Conservation (phyloP, 2,329 filamentous ascomycete species). For the Colletotrichum sp. region DNA sequence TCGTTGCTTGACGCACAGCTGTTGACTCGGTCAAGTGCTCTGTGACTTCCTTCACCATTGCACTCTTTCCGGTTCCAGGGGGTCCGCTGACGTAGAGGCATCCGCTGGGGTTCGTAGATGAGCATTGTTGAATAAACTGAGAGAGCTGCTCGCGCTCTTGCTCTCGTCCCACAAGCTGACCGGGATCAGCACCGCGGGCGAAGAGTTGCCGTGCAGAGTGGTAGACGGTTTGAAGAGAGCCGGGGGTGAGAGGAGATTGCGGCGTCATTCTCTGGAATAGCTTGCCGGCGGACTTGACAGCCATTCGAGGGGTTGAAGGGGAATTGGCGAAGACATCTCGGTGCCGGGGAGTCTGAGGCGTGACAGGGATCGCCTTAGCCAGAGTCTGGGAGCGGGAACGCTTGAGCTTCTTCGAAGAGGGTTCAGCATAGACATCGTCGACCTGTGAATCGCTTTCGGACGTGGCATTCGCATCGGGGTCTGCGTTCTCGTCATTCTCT, state of each 20-base stretch:
- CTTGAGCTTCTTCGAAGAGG: constrained; percentile 28
- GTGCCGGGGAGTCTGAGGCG: constrained; percentile 77
- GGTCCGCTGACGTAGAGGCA: constrained; percentile 96
- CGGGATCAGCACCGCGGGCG: constrained; percentile 76
- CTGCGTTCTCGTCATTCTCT: constrained; percentile 72
- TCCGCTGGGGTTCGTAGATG: constrained; percentile 67
- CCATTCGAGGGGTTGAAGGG: constrained; percentile 82
- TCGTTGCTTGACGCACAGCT: constrained; percentile 72
- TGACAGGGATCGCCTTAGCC: constrained; percentile 57
- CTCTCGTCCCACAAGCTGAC: constrained; percentile 80
- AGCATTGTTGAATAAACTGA: constrained; percentile 70
- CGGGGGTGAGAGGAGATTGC: constrained; percentile 74
- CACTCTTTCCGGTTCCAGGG: constrained; percentile 96
- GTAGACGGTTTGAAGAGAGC: constrained; percentile 77
- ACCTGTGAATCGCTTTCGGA: constrained; percentile 50
- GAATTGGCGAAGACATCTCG: constrained; percentile 77
- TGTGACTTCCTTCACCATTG: constrained; percentile 84
- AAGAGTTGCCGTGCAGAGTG: constrained; percentile 89
- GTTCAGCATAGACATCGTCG: constrained; percentile 35
- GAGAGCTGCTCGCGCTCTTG: constrained; percentile 68
- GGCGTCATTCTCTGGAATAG: constrained; percentile 81
- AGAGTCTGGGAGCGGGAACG: constrained; percentile 34
- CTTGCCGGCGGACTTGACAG: constrained; percentile 78
- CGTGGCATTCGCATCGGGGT: constrained; percentile 45
- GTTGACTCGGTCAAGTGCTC: constrained; percentile 58